Percentiles rank a stretch among this genome's conserved stretches.
phyloP scores from a whole-genome alignment of 148 eudicot genomes.

The Fagopyrum esculentum region DNA sequence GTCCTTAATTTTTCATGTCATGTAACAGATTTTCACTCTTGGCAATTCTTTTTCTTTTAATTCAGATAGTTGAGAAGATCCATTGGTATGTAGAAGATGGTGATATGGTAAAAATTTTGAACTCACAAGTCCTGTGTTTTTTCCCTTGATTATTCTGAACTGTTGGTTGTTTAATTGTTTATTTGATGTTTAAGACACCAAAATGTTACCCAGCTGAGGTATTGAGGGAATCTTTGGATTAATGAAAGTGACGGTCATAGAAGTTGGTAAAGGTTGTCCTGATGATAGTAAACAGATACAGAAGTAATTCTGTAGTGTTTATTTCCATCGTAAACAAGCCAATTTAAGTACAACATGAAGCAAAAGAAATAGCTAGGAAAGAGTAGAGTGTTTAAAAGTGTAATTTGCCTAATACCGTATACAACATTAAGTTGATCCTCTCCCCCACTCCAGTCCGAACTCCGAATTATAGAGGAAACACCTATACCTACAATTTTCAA shows the following conservation, averaged over 20 bases:
- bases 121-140: not conserved
- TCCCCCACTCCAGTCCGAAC: no score
- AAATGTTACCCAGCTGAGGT: not conserved
- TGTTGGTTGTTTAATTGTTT: not conserved
- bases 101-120: conserved; percentile 56
- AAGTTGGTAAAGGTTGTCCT: not conserved
- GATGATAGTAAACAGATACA: not conserved
- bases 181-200: not conserved
- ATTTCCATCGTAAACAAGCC: no score
- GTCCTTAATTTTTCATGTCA: not conserved
- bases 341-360: no score
- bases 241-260: not conserved
- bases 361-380: no score
- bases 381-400: no score
- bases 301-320: no score
- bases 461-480: no score
- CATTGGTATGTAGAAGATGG: conserved; percentile 64
- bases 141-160: not conserved
- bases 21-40: conserved; percentile 6
- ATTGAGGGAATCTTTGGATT: not conserved
- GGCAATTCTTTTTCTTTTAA: not conserved
- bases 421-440: no score
- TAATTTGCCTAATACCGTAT: no score
- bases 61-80: conserved; percentile 69
- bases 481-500: no score